Conservation (phyloP, 2,329 filamentous ascomycete species). For the Exophiala mesophila region DNA sequence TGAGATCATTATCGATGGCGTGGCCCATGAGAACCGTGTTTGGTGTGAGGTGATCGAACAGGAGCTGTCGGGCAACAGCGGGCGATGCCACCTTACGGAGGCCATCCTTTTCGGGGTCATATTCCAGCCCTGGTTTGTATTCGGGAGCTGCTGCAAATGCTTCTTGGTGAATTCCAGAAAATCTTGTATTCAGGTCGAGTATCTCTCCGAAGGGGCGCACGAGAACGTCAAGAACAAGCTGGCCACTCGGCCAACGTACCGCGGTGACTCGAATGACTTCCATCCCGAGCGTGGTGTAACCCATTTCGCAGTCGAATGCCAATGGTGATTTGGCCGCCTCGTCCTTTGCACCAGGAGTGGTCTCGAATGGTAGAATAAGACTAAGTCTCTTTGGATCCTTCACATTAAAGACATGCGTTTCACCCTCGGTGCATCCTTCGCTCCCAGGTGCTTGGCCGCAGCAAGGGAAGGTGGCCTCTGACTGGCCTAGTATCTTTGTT, state of each 20-base stretch:
- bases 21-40: constrained; percentile 84
- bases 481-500: constrained; percentile 52
- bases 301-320: constrained; percentile 96
- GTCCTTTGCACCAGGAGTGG: constrained; percentile 62
- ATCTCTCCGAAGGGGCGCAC: constrained; percentile 79
- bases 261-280: constrained; percentile 88
- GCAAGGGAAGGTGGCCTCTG: constrained; percentile 66
- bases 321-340: constrained; percentile 40
- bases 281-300: constrained; percentile 80
- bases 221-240: constrained; percentile 73
- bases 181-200: constrained; percentile 86
- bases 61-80: constrained; percentile 64
- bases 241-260: constrained; percentile 75
- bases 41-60: constrained; percentile 71
- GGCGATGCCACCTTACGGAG: constrained; percentile 75
- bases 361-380: constrained; percentile 69
- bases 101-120: constrained; percentile 30
- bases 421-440: constrained; percentile 64
- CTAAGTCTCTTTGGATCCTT: constrained; percentile 71
- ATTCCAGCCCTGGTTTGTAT: constrained; percentile 37
- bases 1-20: constrained; percentile 92
- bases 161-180: constrained; percentile 77
- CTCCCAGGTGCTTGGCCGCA: constrained; percentile 71
- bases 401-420: constrained; percentile 83
- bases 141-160: constrained; percentile 66